Conservation (phyloP, 495 filamentous ascomycete species). For the Penicillium goetzii region DNA sequence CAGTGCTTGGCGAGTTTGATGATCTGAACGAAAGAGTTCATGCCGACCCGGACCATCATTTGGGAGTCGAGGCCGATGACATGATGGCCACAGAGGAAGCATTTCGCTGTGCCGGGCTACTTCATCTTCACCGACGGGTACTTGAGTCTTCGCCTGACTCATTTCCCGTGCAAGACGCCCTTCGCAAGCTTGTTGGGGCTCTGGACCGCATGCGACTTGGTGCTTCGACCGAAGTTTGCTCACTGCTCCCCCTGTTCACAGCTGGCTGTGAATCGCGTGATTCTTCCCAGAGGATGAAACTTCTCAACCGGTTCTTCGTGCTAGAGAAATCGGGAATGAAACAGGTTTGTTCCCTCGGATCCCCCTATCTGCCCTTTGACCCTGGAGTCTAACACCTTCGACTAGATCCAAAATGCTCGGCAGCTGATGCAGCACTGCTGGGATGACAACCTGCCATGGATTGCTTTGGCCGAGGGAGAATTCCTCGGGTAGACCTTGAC, state of each 20-base stretch:
- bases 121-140: constrained; percentile 77
- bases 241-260: constrained; percentile 83
- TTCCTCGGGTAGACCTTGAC: constrained; percentile 42
- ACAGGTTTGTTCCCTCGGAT: constrained; percentile 53
- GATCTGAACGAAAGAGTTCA: constrained; percentile 38
- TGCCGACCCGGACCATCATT: constrained; percentile 39
- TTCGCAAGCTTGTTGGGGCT: constrained; percentile 64
- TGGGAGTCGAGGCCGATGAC: constrained; percentile 48
- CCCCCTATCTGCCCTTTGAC: background rate
- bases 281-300: constrained; percentile 56
- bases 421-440: constrained; percentile 50
- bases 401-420: constrained; percentile 50
- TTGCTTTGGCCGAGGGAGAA: constrained; percentile 46
- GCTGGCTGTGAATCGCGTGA: constrained; percentile 76
- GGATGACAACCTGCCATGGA: constrained; percentile 47
- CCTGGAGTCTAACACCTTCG: background rate
- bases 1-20: constrained; percentile 57
- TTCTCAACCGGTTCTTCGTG: constrained; percentile 67
- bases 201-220: constrained; percentile 66
- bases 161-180: constrained; percentile 62
- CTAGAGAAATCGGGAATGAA: constrained; percentile 79
- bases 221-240: constrained; percentile 73
- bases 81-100: constrained; percentile 79
- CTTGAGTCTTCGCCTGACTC: constrained; percentile 61
- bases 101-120: constrained; percentile 78